Evolutionary conservation across 2,329 filamentous ascomycete species (phyloP).

Genomic region (Fusarium sp.): DNA sequence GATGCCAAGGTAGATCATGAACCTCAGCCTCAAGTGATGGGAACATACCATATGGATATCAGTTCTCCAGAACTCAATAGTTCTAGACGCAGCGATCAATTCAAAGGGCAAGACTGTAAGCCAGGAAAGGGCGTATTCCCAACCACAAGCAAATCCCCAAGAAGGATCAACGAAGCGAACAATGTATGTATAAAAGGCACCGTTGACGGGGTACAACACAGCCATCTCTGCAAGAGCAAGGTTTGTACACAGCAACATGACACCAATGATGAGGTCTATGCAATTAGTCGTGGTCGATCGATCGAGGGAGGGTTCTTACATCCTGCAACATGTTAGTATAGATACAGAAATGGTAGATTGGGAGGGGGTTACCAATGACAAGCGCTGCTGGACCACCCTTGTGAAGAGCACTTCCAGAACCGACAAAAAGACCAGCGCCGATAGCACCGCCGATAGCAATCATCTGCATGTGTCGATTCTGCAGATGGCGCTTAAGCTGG

Average conservation of each 20-base stretch:
- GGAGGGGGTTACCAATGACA: constrained; percentile 68
- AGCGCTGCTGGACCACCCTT: constrained; percentile 81
- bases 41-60: constrained; percentile 61
- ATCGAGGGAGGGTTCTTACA: constrained; percentile 1
- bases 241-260: constrained; percentile 66
- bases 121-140: constrained; percentile 94
- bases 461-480: constrained; percentile 92
- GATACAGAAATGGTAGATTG: neutral
- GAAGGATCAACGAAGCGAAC: constrained; percentile 92
- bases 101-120: constrained; percentile 84
- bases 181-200: constrained; percentile 91
- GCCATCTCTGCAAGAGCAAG: constrained; percentile 93
- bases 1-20: constrained; percentile 1
- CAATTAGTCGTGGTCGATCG: too few species aligned
- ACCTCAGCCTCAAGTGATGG: neutral
- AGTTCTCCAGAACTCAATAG: constrained; percentile 81
- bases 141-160: constrained; percentile 95
- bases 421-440: constrained; percentile 88
- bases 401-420: constrained; percentile 77
- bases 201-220: constrained; percentile 88
- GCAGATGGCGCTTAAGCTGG: constrained; percentile 69
- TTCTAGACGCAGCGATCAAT: constrained; percentile 86
- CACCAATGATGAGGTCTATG: constrained; percentile 51
- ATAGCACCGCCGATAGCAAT: constrained; percentile 77
- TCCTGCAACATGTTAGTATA: constrained; percentile 7